phyloP scores from a whole-genome alignment of 371 early-diverging fungal genomes.

The Circinella umbellata region DNA sequence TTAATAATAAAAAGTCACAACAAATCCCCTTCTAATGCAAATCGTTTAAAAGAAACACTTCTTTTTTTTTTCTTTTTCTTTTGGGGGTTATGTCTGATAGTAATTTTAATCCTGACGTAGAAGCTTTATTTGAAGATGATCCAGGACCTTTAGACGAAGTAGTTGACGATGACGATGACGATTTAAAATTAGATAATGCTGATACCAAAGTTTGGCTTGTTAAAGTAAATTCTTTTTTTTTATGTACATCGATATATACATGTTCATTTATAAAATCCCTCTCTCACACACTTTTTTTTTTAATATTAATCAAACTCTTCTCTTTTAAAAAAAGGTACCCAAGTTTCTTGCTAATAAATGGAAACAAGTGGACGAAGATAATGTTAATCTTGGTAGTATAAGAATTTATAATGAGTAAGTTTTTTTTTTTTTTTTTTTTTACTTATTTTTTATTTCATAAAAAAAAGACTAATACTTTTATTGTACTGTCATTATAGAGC shows the following conservation, averaged over 20 bases:
- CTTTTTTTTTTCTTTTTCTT: not conserved
- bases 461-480: not conserved
- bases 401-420: conserved; percentile 73
- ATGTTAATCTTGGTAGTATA: conserved; percentile 77
- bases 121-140: conserved; percentile 66
- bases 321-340: conserved; percentile 60
- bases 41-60: not conserved
- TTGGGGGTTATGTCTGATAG: conserved; percentile 9
- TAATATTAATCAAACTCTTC: too few relatives aligned
- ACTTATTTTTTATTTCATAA: not conserved
- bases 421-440: not conserved
- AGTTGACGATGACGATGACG: conserved; percentile 74
- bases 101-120: conserved; percentile 47
- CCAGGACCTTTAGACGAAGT: conserved; percentile 56
- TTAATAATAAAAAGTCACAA: not conserved
- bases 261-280: not conserved
- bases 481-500: conserved; percentile 22
- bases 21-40: not conserved
- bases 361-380: conserved; percentile 69
- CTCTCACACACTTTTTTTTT: too few relatives aligned
- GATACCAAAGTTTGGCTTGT: conserved; percentile 89
- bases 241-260: not conserved
- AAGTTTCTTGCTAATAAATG: conserved; percentile 86
- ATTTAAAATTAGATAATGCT: conserved; percentile 67
- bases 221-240: conserved; percentile 63